Percentiles rank a stretch among this genome's conserved stretches.
phyloP scores from a whole-genome alignment of 805 yeast genomes.

The Candida chauliodis region DNA sequence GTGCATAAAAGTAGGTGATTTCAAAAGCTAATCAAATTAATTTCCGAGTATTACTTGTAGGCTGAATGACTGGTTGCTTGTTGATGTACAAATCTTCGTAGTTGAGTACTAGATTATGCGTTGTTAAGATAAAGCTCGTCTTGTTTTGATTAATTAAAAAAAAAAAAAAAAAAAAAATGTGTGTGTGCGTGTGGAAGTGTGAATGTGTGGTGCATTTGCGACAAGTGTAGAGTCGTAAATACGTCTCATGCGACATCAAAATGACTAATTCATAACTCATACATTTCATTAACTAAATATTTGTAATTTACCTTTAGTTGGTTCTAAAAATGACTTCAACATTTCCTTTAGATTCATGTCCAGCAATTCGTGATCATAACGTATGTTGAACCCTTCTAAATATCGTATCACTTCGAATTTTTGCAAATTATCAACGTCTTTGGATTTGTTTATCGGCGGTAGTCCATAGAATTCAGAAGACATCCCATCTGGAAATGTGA shows the following conservation, averaged over 20 bases:
- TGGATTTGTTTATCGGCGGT: conserved; percentile 4
- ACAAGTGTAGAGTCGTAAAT: too few species aligned
- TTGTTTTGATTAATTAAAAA: conserved; percentile 3
- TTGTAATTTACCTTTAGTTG: not conserved
- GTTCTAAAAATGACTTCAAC: conserved; percentile 6
- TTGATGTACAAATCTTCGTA: conserved; percentile 1
- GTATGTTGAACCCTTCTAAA: conserved; percentile 9
- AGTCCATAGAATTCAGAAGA: conserved; percentile 10
- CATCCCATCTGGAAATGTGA: conserved; percentile 9
- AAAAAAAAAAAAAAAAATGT: conserved; percentile 3
- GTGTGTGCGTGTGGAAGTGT: too few species aligned
- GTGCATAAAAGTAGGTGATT: not conserved
- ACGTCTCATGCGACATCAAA: conserved; percentile 1
- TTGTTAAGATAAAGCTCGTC: not conserved
- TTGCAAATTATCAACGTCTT: conserved; percentile 7
- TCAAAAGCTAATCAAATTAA: too few species aligned
- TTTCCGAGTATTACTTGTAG: too few species aligned
- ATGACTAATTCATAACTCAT: not conserved
- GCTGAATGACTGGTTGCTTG: too few species aligned
- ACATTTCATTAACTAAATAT: not conserved
- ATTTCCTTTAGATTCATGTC: conserved; percentile 2
- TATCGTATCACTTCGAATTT: conserved; percentile 10
- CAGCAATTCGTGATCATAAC: conserved; percentile 6
- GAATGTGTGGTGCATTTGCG: too few species aligned
- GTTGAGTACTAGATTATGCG: conserved; percentile 2